Base-by-base conservation (phyloP, 2,329 filamentous ascomycete genomes). In the Fusarium mangiferae region DNA sequence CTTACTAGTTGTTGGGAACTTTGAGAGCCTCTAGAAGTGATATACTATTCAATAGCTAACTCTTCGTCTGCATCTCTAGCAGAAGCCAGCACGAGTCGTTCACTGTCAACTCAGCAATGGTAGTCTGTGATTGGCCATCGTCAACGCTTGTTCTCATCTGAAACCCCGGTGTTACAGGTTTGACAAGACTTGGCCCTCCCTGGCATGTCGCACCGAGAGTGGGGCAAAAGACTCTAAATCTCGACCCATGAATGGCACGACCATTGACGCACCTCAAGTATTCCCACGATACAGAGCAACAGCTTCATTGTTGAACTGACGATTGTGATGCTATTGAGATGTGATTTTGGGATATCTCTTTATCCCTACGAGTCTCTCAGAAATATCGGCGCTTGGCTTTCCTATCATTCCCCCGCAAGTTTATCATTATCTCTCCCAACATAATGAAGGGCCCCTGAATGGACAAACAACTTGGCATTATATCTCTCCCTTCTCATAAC, bases 101-200 rank as follows among this genome's bases (percentile, higher is more conserved):
- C 49, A 46, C 42, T 55, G 41, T 22, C 35, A 46, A 12, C 33
- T 36, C 39, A 65, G 24, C 51, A 66, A 62, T 36, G 26, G 44
- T 20, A 42, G 7, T 33, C 44, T 26, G 35, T 63, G 72, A 75
- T 75, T 73, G 66, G 73, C 18, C 44, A 22, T 52, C 22, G n/a
- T 26, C 49, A 33, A 41, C 60, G 54, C 68, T 72, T 62, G 54
- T 38, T 42, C 54, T 54, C 39, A 59, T 76, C 68, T 74, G 72
- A 72, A 73, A 75, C 74, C 76, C 71, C 74, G 60, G 61, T 77
- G 76, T 78, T 78, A 75, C 76, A 78, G 76, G 76, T 78, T 68
- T 62, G 64, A 71, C 67, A 69, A 59, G 72, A 66, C 75, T 65
- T 69, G 69, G 61, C 45, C 70, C 61, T 46, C 56, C 75, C 66